A percentile compares a stretch with the other conserved stretches of the same genome.
phyloP scores from a whole-genome alignment of 2,329 filamentous ascomycete species.

The Fusarium sp. region DNA sequence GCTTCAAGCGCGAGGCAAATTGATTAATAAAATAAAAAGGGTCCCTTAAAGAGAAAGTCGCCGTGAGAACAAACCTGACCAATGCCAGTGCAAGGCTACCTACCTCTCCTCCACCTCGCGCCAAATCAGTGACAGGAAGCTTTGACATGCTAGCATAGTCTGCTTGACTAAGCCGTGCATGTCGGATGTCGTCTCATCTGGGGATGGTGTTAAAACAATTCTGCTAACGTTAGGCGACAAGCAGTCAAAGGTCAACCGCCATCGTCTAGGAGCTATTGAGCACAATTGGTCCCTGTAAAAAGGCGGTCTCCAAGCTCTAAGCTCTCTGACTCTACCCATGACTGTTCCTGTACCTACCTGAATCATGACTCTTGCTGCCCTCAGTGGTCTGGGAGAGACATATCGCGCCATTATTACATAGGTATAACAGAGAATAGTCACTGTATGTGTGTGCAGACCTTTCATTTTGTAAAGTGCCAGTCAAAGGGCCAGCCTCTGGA shows the following conservation, averaged over 20 bases:
- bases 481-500: conserved; percentile 9
- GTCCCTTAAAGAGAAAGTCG: not conserved
- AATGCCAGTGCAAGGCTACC: conserved; percentile 24
- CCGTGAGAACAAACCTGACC: conserved; percentile 2
- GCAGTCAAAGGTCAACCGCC: conserved; percentile 34
- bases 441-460: conserved; percentile 28
- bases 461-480: conserved; percentile 35
- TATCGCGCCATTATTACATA: not conserved
- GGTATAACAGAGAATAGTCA: not conserved
- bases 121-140: conserved; percentile 33
- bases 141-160: conserved; percentile 22
- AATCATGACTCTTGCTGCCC: conserved; percentile 16
- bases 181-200: conserved; percentile 30
- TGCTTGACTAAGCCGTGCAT: conserved; percentile 30
- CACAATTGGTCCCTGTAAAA: conserved; percentile 4
- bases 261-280: conserved; percentile 27
- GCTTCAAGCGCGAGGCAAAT: conserved; percentile 1
- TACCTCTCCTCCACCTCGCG: not conserved
- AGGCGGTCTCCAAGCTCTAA: conserved; percentile 15
- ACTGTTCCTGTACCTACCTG: conserved; percentile 5
- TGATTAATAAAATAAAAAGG: not conserved
- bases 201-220: conserved; percentile 30
- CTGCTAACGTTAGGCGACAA: conserved; percentile 1
- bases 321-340: conserved; percentile 14
- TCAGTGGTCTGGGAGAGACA: conserved; percentile 8